Conservation (phyloP, 495 filamentous ascomycete species). For the Cudoniella acicularis region DNA sequence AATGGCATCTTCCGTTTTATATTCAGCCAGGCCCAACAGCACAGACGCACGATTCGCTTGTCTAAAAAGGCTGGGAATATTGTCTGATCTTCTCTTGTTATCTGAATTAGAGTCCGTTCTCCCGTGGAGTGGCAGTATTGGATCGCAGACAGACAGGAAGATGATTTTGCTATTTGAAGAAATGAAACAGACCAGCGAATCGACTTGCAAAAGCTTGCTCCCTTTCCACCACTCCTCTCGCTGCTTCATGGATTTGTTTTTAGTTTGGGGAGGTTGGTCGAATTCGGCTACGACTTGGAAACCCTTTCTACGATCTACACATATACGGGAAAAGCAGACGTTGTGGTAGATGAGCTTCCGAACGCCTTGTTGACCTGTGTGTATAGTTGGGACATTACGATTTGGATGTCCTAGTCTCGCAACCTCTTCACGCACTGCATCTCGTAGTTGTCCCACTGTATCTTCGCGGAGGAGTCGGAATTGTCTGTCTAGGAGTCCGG, state of each 20-base stretch:
- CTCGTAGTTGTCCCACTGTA: slow-evolving; percentile 57
- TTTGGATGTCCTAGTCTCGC: slow-evolving; percentile 22
- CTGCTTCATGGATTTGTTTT: slow-evolving; percentile 26
- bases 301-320: slow-evolving; percentile 45
- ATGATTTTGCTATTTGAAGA: slow-evolving; percentile 39
- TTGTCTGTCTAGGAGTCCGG: slow-evolving; percentile 63
- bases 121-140: slow-evolving; percentile 8
- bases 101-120: slow-evolving; percentile 17
- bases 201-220: slow-evolving; percentile 51
- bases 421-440: slow-evolving; percentile 46
- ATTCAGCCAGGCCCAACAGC: slow-evolving; percentile 24
- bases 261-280: slow-evolving; percentile 45
- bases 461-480: slow-evolving; percentile 68
- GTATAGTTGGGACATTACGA: slow-evolving; percentile 14
- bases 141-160: slow-evolving; percentile 45
- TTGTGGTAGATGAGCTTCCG: slow-evolving; percentile 31
- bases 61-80: slow-evolving; percentile 26
- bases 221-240: slow-evolving; percentile 58
- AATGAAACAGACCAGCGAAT: slow-evolving; percentile 57
- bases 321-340: slow-evolving; percentile 19
- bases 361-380: slow-evolving; percentile 27
- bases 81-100: slow-evolving; percentile 16
- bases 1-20: slow-evolving; percentile 25
- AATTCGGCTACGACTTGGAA: slow-evolving; percentile 54
- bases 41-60: slow-evolving; percentile 26